These are phyloP conservation scores for Warburgia ugandensis DNA, from an alignment of 164 flowering plant genomes.

Conservation along the genomic window DNA sequence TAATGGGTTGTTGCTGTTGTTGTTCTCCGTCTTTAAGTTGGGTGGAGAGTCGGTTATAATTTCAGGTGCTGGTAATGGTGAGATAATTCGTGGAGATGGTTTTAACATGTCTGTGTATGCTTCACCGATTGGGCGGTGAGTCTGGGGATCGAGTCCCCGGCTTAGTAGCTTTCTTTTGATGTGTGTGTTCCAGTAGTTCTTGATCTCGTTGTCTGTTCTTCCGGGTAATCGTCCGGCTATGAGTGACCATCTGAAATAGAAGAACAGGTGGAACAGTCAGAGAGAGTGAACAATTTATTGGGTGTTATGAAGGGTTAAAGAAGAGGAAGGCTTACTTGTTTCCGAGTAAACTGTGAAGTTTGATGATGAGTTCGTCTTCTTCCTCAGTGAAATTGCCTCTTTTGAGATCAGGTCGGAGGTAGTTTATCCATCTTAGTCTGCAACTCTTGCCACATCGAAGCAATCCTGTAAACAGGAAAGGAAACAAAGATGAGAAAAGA, in stretches of 20 bases:
- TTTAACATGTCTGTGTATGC: background rate
- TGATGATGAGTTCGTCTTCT: constrained; percentile 30
- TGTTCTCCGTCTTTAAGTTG: background rate
- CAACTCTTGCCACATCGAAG: constrained; percentile 34
- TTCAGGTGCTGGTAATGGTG: background rate
- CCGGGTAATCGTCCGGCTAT: constrained; percentile 53
- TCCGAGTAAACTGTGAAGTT: constrained; percentile 24
- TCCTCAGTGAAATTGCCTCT: constrained; percentile 30
- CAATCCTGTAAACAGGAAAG: constrained; percentile 12
- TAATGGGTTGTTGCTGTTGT: too few species aligned
- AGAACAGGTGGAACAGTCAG: background rate
- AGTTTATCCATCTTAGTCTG: constrained; percentile 31
- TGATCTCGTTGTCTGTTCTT: constrained; percentile 57
- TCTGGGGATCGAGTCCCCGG: constrained; percentile 42
- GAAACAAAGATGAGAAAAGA: background rate
- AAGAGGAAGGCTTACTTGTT: constrained; percentile 16
- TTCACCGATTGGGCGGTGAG: constrained; percentile 24
- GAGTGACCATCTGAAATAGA: constrained; percentile 44
- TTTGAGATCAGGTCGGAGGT: constrained; percentile 28
- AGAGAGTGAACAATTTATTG: too few species aligned
- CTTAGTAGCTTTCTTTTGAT: constrained; percentile 44
- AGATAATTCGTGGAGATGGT: background rate
- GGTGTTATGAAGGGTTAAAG: too few species aligned
- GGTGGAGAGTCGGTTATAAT: background rate
- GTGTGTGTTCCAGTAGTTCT: constrained; percentile 60